A percentile compares a stretch with the other conserved stretches of the same genome.
These are phyloP conservation scores for Polygonum maritimum DNA, from an alignment of 148 eudicot genomes.

Conservation along the genomic window DNA sequence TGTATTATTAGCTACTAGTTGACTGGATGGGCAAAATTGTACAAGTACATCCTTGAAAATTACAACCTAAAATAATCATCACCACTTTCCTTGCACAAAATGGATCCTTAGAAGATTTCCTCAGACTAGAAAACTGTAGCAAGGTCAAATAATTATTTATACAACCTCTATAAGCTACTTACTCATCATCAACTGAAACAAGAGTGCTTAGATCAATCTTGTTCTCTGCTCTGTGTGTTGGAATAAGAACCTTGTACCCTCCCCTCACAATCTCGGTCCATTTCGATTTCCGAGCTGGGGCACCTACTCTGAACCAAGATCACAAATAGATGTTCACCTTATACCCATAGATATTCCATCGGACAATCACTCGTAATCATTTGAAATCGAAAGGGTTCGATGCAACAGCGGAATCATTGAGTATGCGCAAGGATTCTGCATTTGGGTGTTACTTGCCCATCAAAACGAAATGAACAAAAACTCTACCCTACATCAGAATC, in stretches of 20 bases:
- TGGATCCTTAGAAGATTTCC: neutral
- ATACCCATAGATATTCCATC: neutral
- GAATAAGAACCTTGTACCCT: neutral
- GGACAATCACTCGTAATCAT: neutral
- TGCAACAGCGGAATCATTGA: neutral
- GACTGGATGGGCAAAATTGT: neutral
- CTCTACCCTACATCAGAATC: neutral
- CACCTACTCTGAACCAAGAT: slow-evolving; percentile 3
- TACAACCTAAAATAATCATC: neutral
- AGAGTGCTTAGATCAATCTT: slow-evolving; percentile 19
- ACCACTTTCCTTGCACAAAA: neutral
- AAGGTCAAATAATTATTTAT: neutral
- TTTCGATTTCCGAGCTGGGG: slow-evolving; percentile 7
- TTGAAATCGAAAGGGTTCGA: neutral
- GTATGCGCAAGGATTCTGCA: neutral
- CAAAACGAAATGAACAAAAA: neutral
- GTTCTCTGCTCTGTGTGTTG: neutral
- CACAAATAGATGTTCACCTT: neutral
- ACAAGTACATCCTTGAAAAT: neutral
- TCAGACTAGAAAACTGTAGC: slow-evolving; percentile 1
- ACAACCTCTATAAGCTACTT: slow-evolving; percentile 6
- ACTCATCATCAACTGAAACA: slow-evolving; percentile 62
- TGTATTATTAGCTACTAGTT: neutral
- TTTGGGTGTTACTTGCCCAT: neutral
- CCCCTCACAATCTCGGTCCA: slow-evolving; percentile 11